phyloP scores from a whole-genome alignment of 2,329 filamentous ascomycete species.

The Thelonectria olida region DNA sequence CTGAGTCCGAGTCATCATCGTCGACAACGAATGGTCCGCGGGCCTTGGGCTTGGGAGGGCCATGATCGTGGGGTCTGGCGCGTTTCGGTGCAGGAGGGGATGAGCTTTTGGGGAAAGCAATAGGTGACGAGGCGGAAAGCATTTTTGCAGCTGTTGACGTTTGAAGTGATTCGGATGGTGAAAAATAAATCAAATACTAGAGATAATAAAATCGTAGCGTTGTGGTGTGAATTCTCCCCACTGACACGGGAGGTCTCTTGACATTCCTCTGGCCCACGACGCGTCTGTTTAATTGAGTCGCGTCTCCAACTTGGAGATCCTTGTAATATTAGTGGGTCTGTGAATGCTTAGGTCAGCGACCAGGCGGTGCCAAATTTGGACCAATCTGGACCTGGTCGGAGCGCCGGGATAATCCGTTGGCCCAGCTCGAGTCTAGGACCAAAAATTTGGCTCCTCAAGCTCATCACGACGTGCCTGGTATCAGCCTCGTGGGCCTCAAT shows the following conservation, averaged over 20 bases:
- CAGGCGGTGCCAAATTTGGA: not conserved
- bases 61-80: conserved; percentile 47
- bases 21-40: conserved; percentile 18
- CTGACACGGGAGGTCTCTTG: conserved; percentile 3
- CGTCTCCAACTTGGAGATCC: conserved; percentile 32
- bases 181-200: not conserved
- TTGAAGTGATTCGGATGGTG: not conserved
- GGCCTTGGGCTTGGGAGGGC: conserved; percentile 39
- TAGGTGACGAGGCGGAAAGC: conserved; percentile 68
- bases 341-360: conserved; percentile 36
- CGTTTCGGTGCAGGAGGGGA: conserved; percentile 47
- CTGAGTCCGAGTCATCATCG: conserved; percentile 13
- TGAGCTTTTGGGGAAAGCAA: conserved; percentile 64
- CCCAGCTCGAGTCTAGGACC: conserved; percentile 32
- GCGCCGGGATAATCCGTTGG: conserved; percentile 43
- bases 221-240: conserved; percentile 15
- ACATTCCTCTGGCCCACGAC: conserved; percentile 25
- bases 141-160: conserved; percentile 51
- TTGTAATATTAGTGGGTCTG: not conserved
- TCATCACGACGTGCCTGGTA: conserved; percentile 37
- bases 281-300: conserved; percentile 45
- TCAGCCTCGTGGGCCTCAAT: conserved; percentile 40
- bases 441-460: conserved; percentile 44
- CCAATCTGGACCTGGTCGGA: conserved; percentile 20
- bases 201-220: not conserved